A percentile compares a stretch with the other conserved stretches of the same genome.
phyloP scores from a whole-genome alignment of 2,329 filamentous ascomycete genomes.

The Rhexocercosporidium sp. region DNA sequence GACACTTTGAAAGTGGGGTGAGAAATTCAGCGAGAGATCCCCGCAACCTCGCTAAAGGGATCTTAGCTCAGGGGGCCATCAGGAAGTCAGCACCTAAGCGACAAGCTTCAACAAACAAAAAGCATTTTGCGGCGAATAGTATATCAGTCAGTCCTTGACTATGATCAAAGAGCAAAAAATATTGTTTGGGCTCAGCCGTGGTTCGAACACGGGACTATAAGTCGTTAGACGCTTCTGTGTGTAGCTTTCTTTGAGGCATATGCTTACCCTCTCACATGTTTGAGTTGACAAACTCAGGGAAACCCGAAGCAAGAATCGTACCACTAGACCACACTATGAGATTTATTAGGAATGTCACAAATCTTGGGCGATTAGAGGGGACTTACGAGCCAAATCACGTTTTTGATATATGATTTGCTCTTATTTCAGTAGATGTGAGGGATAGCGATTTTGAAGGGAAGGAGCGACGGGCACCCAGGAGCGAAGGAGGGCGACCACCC shows the following conservation, averaged over 20 bases:
- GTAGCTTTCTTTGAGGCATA: too few relatives aligned
- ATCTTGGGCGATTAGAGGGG: not conserved
- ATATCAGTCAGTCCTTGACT: not conserved
- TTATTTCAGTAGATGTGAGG: not conserved
- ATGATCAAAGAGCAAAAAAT: not conserved
- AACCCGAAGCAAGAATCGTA: constrained; percentile 11
- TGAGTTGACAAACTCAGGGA: constrained; percentile 10
- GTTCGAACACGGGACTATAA: not conserved
- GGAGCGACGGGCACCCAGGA: not conserved
- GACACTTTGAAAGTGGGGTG: too few relatives aligned
- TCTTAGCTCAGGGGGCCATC: not conserved
- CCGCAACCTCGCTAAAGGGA: not conserved
- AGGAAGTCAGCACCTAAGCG: not conserved
- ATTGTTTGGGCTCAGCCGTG: not conserved
- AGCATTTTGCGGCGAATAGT: not conserved
- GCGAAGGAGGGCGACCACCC: not conserved
- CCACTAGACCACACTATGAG: constrained; percentile 9
- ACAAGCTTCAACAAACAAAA: not conserved
- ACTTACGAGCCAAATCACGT: constrained; percentile 12
- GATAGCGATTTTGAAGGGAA: not conserved
- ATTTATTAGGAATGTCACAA: not conserved
- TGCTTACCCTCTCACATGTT: constrained; percentile 11
- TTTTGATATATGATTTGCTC: not conserved
- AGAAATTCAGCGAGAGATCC: too few relatives aligned
- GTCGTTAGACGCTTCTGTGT: not conserved